These are phyloP conservation scores for Nicotiana rustica DNA, from an alignment of 305 asterid species.

Conservation along the genomic window DNA sequence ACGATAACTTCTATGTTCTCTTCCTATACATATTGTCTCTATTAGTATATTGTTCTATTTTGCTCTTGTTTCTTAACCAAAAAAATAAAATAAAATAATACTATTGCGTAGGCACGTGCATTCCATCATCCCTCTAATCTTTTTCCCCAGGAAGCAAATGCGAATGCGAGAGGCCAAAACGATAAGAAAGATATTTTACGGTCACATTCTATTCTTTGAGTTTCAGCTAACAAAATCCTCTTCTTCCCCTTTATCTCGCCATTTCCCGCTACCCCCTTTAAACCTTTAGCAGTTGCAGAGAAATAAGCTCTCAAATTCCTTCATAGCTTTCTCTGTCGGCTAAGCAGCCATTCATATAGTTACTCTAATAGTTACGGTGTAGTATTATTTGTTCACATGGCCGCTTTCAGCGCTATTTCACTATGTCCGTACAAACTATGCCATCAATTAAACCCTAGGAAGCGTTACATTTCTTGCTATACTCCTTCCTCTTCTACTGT, in stretches of 20 bases:
- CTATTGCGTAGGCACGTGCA: slow-evolving; percentile 2
- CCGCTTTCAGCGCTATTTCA: slow-evolving; percentile 62
- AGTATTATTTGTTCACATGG: slow-evolving; percentile 46
- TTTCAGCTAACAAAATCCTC: slow-evolving; percentile 9
- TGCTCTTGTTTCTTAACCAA: too few species aligned
- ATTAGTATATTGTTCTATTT: too few species aligned
- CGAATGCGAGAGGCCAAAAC: background rate
- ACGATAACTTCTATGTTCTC: too few species aligned
- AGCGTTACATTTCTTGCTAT: slow-evolving; percentile 19
- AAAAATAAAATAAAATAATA: too few species aligned
- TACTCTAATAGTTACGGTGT: background rate
- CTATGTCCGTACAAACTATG: slow-evolving; percentile 55
- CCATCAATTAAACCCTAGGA: slow-evolving; percentile 25
- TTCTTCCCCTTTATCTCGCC: slow-evolving; percentile 3
- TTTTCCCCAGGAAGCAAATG: background rate
- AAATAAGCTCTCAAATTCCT: slow-evolving; percentile 3
- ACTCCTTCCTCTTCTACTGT: slow-evolving; percentile 5
- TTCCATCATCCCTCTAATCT: slow-evolving; percentile 12
- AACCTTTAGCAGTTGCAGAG: slow-evolving; percentile 10
- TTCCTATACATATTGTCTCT: too few species aligned
- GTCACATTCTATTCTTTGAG: background rate
- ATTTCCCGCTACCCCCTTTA: slow-evolving; percentile 29
- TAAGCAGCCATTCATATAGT: background rate
- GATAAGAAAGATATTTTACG: slow-evolving; percentile 40
- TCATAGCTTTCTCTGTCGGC: background rate